Percentiles rank a stretch among this genome's conserved stretches.
Conservation (phyloP, 768 basidiomycete species). For the Tylopilus vinaceipallidus region DNA sequence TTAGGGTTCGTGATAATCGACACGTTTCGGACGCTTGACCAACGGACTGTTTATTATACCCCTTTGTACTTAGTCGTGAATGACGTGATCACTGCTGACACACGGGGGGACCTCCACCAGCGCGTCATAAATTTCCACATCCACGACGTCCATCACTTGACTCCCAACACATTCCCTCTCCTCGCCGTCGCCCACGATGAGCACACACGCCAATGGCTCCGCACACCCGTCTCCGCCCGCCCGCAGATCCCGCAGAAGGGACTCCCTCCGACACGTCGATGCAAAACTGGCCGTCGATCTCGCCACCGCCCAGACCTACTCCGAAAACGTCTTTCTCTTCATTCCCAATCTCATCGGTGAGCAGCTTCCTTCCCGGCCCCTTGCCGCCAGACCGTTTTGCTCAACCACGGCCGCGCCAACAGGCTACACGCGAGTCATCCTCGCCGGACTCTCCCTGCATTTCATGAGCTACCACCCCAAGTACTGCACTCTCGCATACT, state of each 20-base stretch:
- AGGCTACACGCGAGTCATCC: constrained; percentile 90
- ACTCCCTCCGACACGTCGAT: constrained; percentile 70
- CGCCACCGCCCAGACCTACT: constrained; percentile 80
- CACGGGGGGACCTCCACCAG: too few relatives aligned
- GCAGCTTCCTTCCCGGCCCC: constrained; percentile 20
- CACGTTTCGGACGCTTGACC: neutral
- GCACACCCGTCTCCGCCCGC: constrained; percentile 28
- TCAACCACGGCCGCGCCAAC: constrained; percentile 6
- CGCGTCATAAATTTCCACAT: constrained; percentile 20
- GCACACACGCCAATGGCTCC: constrained; percentile 25
- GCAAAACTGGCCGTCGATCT: constrained; percentile 85
- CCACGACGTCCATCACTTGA: neutral
- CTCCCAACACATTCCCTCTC: neutral
- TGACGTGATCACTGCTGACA: constrained; percentile 21
- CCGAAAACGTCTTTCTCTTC: constrained; percentile 97
- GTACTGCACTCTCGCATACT: constrained; percentile 86
- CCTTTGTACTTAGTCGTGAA: too few relatives aligned
- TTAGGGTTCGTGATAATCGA: neutral
- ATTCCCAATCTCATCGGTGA: constrained; percentile 93
- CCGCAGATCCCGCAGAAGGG: constrained; percentile 41
- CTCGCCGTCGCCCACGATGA: constrained; percentile 21
- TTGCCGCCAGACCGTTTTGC: neutral
- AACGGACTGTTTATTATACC: too few relatives aligned
- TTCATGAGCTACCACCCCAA: constrained; percentile 96
- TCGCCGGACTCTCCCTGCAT: constrained; percentile 84